These are phyloP conservation scores for Penicillium olsonii DNA, from an alignment of 2,329 filamentous ascomycete species.

Conservation along the genomic window DNA sequence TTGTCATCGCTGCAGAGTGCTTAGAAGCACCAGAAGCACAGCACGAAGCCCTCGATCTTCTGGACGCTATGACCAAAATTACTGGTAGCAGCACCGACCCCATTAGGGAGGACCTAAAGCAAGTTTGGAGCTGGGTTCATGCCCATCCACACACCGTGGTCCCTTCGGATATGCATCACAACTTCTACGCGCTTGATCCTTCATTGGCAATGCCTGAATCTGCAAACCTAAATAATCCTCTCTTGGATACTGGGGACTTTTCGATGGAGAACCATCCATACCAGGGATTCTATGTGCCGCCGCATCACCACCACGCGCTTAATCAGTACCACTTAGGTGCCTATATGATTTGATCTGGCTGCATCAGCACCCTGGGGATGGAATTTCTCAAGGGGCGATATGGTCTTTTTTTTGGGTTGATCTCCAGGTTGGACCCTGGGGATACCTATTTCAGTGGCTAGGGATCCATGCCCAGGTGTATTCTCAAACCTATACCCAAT, in stretches of 20 bases:
- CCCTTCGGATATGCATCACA: conserved; percentile 20
- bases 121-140: conserved; percentile 72
- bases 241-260: conserved; percentile 73
- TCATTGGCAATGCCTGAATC: conserved; percentile 30
- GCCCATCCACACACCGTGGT: conserved; percentile 34
- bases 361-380: no score
- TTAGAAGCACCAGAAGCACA: conserved; percentile 71
- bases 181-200: conserved; percentile 23
- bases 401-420: no score
- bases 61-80: conserved; percentile 72
- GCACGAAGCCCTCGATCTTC: conserved; percentile 75
- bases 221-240: conserved; percentile 65
- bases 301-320: conserved; percentile 48
- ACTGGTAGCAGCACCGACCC: conserved; percentile 77
- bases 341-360: conserved; percentile 20
- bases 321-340: conserved; percentile 27
- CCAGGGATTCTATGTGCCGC: conserved; percentile 75
- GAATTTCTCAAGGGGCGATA: no score
- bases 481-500: neutral
- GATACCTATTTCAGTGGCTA: no score
- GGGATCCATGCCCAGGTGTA: no score
- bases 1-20: conserved; percentile 75
- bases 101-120: conserved; percentile 71
- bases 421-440: no score
- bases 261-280: conserved; percentile 78